Conservation (phyloP, 2,329 filamentous ascomycete genomes). For the Calycina marina region DNA sequence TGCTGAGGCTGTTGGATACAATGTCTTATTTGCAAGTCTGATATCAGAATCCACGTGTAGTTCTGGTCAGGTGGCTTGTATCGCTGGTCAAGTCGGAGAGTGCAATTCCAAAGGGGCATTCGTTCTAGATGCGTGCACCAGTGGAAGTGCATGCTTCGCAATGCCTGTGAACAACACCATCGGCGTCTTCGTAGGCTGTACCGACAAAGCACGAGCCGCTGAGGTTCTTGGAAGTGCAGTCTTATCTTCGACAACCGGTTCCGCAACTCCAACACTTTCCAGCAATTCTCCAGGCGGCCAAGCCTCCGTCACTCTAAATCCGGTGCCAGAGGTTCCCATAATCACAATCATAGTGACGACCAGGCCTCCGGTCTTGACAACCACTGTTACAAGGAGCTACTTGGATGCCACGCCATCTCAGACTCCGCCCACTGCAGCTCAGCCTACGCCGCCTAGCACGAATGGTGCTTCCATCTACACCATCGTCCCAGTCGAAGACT, state of each 20-base stretch:
- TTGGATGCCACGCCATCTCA: background rate
- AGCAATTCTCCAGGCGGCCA: background rate
- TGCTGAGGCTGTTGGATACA: constrained; percentile 19
- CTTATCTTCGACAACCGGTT: background rate
- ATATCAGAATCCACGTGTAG: constrained; percentile 31
- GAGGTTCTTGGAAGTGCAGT: constrained; percentile 26
- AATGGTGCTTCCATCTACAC: background rate
- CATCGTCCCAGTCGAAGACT: background rate
- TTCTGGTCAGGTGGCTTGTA: constrained; percentile 34
- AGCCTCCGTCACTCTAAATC: background rate
- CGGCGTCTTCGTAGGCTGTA: constrained; percentile 36
- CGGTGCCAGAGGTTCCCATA: background rate
- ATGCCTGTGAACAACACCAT: constrained; percentile 34
- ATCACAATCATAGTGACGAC: background rate
- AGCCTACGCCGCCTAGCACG: background rate
- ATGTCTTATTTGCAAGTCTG: constrained; percentile 16
- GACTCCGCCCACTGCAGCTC: background rate
- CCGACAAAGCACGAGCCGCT: constrained; percentile 26
- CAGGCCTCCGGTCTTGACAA: background rate
- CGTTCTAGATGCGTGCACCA: constrained; percentile 25
- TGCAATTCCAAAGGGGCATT: constrained; percentile 31
- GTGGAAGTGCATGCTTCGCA: constrained; percentile 32
- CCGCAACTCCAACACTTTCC: background rate
- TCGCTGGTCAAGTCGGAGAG: constrained; percentile 32
- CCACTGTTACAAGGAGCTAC: background rate